Conservation (phyloP, 139 green algal genomes). For the Choricystis sp. region DNA sequence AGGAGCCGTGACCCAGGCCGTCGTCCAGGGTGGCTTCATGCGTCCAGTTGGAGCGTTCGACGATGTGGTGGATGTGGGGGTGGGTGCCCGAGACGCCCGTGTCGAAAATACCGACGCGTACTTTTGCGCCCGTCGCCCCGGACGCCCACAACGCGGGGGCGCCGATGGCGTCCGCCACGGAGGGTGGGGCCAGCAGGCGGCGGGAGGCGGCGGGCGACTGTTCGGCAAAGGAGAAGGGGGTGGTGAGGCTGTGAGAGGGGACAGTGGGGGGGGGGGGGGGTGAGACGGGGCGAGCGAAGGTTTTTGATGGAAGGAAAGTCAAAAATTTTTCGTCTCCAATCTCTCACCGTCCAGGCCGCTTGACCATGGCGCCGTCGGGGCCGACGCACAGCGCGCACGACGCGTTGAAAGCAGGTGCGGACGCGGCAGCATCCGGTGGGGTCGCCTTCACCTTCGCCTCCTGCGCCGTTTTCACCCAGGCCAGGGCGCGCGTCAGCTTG, state of each 20-base stretch:
- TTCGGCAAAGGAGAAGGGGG: no score
- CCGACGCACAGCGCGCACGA: neutral
- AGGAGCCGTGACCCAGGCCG: slow-evolving; percentile 89
- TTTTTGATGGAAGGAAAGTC: no score
- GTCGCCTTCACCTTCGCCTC: neutral
- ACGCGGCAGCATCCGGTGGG: neutral
- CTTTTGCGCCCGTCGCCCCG: slow-evolving; percentile 57
- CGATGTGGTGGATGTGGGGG: slow-evolving; percentile 89
- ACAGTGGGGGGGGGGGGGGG: no score
- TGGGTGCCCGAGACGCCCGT: slow-evolving; percentile 81
- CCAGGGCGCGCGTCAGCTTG: slow-evolving; percentile 20
- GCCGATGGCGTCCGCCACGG: slow-evolving; percentile 30
- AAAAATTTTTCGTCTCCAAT: slow-evolving; percentile 3
- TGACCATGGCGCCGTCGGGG: neutral
- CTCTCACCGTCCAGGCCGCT: neutral
- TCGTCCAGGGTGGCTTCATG: slow-evolving; percentile 83
- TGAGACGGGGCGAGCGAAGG: no score
- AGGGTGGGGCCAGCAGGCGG: neutral
- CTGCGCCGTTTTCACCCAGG: slow-evolving; percentile 6
- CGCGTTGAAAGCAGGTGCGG: neutral
- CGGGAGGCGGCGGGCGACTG: neutral
- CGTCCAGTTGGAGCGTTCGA: slow-evolving; percentile 95
- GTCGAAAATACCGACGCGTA: slow-evolving; percentile 93
- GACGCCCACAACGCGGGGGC: slow-evolving; percentile 58
- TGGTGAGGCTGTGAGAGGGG: no score